Evolutionary conservation across 2,329 filamentous ascomycete genomes (phyloP).

Genomic region (Teratosphaeria viscida): DNA sequence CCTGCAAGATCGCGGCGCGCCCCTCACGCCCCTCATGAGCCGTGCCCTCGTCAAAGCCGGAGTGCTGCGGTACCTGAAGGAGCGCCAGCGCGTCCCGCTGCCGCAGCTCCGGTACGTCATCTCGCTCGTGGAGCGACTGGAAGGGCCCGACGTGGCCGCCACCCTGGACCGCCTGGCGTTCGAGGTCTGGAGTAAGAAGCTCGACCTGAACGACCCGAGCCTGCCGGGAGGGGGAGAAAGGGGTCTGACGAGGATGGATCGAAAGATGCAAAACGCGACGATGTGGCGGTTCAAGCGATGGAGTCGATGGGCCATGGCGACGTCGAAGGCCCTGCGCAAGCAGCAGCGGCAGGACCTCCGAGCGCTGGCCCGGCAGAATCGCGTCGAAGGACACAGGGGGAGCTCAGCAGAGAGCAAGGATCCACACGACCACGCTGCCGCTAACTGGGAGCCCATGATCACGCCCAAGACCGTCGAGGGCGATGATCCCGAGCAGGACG

Average conservation of each 20-base stretch:
- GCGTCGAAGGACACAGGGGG: not conserved
- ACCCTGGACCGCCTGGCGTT: constrained; percentile 20
- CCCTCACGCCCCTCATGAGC: constrained; percentile 33
- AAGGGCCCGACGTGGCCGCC: constrained; percentile 32
- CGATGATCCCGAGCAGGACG: not conserved
- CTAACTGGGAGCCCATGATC: not conserved
- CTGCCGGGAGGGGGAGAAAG: not conserved
- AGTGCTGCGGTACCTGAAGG: constrained; percentile 33
- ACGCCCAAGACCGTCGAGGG: not conserved
- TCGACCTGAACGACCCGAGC: not conserved
- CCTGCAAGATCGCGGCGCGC: constrained; percentile 32
- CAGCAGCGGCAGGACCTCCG: not conserved
- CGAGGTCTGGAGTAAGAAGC: constrained; percentile 5
- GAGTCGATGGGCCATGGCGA: not conserved
- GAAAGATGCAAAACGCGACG: not conserved
- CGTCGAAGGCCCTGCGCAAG: not conserved
- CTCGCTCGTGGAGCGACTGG: constrained; percentile 31
- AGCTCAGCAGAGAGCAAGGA: not conserved
- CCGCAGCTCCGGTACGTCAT: constrained; percentile 35
- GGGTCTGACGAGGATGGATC: not conserved
- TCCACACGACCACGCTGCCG: not conserved
- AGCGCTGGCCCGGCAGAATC: not conserved
- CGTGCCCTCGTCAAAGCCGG: constrained; percentile 42
- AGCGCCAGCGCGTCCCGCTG: constrained; percentile 23
- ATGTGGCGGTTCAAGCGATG: not conserved